A percentile compares a stretch with the other conserved stretches of the same genome.
Conservation (phyloP, 2,329 filamentous ascomycete genomes). For the Thelonectria rubi region DNA sequence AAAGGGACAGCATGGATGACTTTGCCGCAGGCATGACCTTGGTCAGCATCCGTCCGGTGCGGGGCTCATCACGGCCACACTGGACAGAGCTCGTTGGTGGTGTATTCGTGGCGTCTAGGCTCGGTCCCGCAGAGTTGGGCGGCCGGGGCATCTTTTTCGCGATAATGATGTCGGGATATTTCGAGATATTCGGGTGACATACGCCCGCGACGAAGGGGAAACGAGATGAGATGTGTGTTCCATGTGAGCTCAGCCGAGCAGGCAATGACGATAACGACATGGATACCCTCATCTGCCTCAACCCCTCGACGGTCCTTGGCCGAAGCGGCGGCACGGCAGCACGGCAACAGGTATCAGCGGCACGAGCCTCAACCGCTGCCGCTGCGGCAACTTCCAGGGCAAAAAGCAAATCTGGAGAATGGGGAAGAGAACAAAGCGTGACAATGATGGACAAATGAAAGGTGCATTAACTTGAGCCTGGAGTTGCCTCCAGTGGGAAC, state of each 20-base stretch:
- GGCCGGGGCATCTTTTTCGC: conserved; percentile 1
- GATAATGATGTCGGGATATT: conserved; percentile 11
- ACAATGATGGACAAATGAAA: not conserved
- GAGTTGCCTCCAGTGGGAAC: conserved; percentile 12
- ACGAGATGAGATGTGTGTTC: conserved; percentile 11
- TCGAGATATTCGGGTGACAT: conserved; percentile 11
- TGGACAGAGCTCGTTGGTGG: conserved; percentile 6
- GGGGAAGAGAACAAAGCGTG: conserved; percentile 3
- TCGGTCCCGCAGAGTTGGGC: conserved; percentile 14
- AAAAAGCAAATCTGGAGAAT: conserved; percentile 10
- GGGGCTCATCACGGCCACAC: conserved; percentile 7
- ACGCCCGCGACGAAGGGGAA: conserved; percentile 3
- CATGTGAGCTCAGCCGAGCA: not conserved
- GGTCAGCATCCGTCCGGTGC: conserved; percentile 13
- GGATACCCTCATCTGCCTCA: conserved; percentile 16
- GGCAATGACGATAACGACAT: conserved; percentile 25
- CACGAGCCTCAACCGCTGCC: conserved; percentile 1
- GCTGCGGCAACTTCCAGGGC: conserved; percentile 9
- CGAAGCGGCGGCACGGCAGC: not conserved
- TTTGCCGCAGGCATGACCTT: conserved; percentile 12
- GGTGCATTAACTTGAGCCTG: conserved; percentile 10
- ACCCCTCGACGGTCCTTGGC: not conserved
- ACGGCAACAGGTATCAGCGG: not conserved
- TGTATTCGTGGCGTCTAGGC: conserved; percentile 9
- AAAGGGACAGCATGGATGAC: not conserved